Evolutionary conservation across 805 yeast genomes (phyloP).

Genomic region (Barnettozyma wickerhamii): DNA sequence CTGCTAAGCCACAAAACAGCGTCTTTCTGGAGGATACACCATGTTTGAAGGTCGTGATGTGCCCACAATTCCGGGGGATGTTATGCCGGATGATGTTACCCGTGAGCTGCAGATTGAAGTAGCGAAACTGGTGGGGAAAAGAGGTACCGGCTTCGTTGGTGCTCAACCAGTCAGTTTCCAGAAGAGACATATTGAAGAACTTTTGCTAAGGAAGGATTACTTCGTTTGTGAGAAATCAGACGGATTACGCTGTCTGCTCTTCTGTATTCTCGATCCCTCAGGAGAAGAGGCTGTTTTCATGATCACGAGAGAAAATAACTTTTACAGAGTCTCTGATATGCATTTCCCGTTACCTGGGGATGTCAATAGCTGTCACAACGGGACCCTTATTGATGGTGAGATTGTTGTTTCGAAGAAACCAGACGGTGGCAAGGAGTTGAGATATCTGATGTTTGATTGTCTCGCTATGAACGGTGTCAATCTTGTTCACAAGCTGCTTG

Average conservation of each 20-base stretch:
- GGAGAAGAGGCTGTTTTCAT: slow-evolving; percentile 86
- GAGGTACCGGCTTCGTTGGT: slow-evolving; percentile 67
- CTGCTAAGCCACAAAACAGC: too few species aligned
- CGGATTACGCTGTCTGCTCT: slow-evolving; percentile 81
- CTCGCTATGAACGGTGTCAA: slow-evolving; percentile 74
- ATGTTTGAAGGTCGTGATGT: slow-evolving; percentile 40
- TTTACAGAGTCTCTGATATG: slow-evolving; percentile 72
- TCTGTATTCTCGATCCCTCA: slow-evolving; percentile 57
- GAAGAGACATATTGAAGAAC: slow-evolving; percentile 59
- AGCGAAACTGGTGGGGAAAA: slow-evolving; percentile 53
- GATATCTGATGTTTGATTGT: slow-evolving; percentile 89
- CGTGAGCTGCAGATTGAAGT: slow-evolving; percentile 65
- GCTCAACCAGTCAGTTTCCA: slow-evolving; percentile 94
- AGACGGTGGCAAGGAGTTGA: slow-evolving; percentile 56
- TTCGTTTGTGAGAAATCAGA: slow-evolving; percentile 95
- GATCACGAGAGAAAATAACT: slow-evolving; percentile 86
- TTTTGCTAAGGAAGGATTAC: slow-evolving; percentile 68
- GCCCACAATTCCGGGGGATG: slow-evolving; percentile 84
- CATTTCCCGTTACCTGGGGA: slow-evolving; percentile 68
- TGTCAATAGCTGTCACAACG: slow-evolving; percentile 66
- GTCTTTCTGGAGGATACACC: too few species aligned
- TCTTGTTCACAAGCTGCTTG: slow-evolving; percentile 65
- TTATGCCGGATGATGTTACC: slow-evolving; percentile 68
- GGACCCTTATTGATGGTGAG: slow-evolving; percentile 93
- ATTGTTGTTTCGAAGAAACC: slow-evolving; percentile 67